phyloP scores from a whole-genome alignment of 805 yeast species.

The Soucietia sequanensis region DNA sequence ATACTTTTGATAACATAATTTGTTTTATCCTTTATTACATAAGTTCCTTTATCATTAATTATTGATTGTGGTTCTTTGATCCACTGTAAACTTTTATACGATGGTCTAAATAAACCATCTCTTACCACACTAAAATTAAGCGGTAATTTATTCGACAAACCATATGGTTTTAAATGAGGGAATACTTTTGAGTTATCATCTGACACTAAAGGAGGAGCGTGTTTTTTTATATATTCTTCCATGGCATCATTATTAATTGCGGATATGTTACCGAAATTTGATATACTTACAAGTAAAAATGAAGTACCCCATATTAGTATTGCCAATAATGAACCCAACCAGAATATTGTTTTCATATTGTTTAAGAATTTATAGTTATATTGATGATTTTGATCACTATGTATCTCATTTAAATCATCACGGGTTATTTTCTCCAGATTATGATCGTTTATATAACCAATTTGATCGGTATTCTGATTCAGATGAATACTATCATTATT shows the following conservation, averaged over 20 bases:
- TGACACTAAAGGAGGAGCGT: slow-evolving; percentile 3
- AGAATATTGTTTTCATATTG: slow-evolving; percentile 1
- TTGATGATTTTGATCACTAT: no score
- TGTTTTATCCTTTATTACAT: slow-evolving; percentile 44
- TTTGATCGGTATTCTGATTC: no score
- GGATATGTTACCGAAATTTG: slow-evolving; percentile 10
- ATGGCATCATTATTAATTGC: slow-evolving; percentile 1
- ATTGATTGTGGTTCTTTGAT: slow-evolving; percentile 50
- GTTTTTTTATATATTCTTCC: slow-evolving; percentile 2
- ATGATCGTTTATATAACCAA: no score
- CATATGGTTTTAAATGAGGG: slow-evolving; percentile 3
- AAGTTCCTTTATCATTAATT: slow-evolving; percentile 63
- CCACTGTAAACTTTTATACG: slow-evolving; percentile 66
- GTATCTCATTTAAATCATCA: no score
- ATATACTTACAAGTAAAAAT: slow-evolving; percentile 23
- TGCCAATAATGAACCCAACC: slow-evolving; percentile 19
- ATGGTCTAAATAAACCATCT: slow-evolving; percentile 56
- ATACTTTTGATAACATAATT: slow-evolving; percentile 57
- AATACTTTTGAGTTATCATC: background rate
- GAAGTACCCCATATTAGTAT: slow-evolving; percentile 38
- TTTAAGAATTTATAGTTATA: no score
- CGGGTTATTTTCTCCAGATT: no score
- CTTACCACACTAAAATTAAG: slow-evolving; percentile 38
- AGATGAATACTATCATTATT: no score
- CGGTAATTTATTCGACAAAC: slow-evolving; percentile 14